These are phyloP conservation scores for Globisporangium nagaii DNA, from an alignment of 352 stramenopile species.

Conservation along the genomic window DNA sequence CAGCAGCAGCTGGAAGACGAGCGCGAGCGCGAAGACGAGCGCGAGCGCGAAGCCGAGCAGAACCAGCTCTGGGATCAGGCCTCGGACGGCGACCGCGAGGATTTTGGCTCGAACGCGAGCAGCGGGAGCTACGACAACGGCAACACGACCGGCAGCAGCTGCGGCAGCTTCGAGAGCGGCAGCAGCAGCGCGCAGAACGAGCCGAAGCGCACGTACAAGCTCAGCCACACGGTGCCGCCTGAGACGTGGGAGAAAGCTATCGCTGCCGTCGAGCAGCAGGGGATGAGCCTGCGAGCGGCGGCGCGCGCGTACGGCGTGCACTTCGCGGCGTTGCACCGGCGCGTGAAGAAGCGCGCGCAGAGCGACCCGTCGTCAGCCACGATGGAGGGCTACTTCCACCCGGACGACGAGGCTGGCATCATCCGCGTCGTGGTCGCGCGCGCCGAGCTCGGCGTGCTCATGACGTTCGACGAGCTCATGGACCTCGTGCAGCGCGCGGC, in stretches of 20 bases:
- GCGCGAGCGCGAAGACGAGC: background rate
- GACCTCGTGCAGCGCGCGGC: constrained; percentile 44
- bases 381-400: constrained; percentile 35
- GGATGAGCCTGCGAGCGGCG: constrained; percentile 49
- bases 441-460: constrained; percentile 52
- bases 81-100: constrained; percentile 14
- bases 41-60: background rate
- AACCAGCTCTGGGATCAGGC: background rate
- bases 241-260: constrained; percentile 61
- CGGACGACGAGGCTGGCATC: constrained; percentile 49
- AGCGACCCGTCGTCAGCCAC: constrained; percentile 1
- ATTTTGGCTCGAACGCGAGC: constrained; percentile 10
- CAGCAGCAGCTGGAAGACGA: constrained; percentile 6
- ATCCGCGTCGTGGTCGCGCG: constrained; percentile 49
- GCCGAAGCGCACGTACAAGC: constrained; percentile 34
- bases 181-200: constrained; percentile 3
- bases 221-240: constrained; percentile 48
- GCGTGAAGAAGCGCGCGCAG: constrained; percentile 49
- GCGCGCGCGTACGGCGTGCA: constrained; percentile 48
- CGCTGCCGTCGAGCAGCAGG: constrained; percentile 42
- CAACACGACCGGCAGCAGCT: constrained; percentile 16
- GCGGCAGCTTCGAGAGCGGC: constrained; percentile 12
- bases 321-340: constrained; percentile 49
- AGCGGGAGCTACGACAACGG: constrained; percentile 15
- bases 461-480: constrained; percentile 66